These are phyloP conservation scores for Albophoma yamanashiensis DNA, from an alignment of 2,329 filamentous ascomycete species.

Conservation along the genomic window DNA sequence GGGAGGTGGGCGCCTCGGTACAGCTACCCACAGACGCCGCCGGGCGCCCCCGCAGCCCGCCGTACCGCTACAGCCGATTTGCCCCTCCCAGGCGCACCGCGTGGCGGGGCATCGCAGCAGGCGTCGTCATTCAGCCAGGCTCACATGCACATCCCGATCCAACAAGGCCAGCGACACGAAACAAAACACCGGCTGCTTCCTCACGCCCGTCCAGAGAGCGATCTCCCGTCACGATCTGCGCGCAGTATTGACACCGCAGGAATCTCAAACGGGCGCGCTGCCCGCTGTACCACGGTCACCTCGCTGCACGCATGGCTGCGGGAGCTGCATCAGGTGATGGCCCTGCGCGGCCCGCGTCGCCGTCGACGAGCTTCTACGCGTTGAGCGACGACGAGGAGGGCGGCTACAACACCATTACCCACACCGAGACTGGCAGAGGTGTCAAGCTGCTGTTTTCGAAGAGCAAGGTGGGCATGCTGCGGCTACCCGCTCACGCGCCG, in stretches of 20 bases:
- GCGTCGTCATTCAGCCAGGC: not conserved
- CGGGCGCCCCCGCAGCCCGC: not conserved
- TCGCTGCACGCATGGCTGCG: not conserved
- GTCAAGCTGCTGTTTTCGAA: constrained; percentile 94
- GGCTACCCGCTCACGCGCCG: not conserved
- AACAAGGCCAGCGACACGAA: not conserved
- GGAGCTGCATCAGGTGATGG: not conserved
- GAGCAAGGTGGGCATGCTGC: constrained; percentile 62
- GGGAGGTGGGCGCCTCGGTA: not conserved
- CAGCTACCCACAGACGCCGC: not conserved
- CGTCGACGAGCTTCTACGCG: constrained; percentile 34
- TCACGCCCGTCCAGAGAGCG: not conserved
- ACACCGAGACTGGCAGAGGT: constrained; percentile 63
- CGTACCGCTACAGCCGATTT: not conserved
- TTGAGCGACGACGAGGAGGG: constrained; percentile 94
- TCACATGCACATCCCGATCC: not conserved
- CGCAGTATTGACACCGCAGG: not conserved
- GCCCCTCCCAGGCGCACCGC: not conserved
- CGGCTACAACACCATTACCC: constrained; percentile 88
- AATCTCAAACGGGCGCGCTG: not conserved
- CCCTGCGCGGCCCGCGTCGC: constrained; percentile 5
- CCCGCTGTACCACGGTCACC: not conserved
- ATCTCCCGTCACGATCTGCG: not conserved
- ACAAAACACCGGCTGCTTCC: not conserved
- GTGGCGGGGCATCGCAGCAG: not conserved